Conservation (phyloP, 108 stramenopile genomes). For the Cyclotella baltica region DNA sequence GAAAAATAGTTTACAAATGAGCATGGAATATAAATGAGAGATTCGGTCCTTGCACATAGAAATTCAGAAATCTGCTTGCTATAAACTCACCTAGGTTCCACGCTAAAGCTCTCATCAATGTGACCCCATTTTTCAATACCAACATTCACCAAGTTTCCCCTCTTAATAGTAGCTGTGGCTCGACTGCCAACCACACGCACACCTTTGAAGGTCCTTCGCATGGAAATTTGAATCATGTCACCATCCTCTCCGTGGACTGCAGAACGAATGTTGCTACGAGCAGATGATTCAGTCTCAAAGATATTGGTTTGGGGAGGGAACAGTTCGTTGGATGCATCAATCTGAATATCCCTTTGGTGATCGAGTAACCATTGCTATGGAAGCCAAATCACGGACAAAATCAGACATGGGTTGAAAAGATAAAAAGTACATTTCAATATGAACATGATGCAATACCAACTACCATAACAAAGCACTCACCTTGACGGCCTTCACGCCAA, state of each 20-base stretch:
- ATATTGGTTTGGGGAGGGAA: background rate
- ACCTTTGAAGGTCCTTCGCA: slow-evolving; percentile 8
- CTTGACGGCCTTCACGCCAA: slow-evolving; percentile 25
- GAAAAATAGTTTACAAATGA: background rate
- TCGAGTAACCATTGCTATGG: slow-evolving; percentile 12
- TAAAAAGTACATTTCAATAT: background rate
- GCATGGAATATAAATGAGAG: background rate
- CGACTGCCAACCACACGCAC: slow-evolving; percentile 29
- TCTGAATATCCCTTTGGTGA: slow-evolving; percentile 15
- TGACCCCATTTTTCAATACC: slow-evolving; percentile 19
- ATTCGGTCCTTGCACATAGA: no score
- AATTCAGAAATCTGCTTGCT: no score
- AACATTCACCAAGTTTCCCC: slow-evolving; percentile 20
- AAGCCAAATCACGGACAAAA: no score
- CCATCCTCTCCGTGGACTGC: slow-evolving; percentile 17
- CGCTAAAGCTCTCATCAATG: slow-evolving; percentile 1
- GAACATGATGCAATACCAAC: background rate
- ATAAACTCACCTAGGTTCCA: slow-evolving; percentile 6
- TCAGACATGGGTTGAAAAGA: no score
- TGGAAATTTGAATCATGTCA: slow-evolving; percentile 16
- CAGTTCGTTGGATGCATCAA: slow-evolving; percentile 19
- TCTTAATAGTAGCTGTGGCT: slow-evolving; percentile 17
- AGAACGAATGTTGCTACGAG: background rate
- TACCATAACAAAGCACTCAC: background rate
- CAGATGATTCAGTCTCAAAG: background rate